Evolutionary conservation across 106 monocot species (phyloP).

Genomic region (Dendrobium catenatum): DNA sequence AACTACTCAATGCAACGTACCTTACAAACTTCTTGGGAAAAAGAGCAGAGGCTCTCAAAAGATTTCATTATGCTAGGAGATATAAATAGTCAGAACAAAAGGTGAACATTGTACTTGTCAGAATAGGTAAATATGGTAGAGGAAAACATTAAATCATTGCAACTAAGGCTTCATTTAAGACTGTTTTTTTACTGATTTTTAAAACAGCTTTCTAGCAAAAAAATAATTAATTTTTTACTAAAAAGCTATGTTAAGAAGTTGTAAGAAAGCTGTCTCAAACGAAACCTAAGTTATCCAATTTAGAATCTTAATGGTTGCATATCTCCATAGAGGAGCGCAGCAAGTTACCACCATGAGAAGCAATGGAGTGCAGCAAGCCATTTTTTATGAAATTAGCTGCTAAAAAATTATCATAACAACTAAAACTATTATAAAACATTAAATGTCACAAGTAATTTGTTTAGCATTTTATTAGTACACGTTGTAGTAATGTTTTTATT

Average conservation of each 20-base stretch:
- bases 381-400: not conserved
- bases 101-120: not conserved
- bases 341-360: not conserved
- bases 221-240: too few relatives aligned
- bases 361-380: too few relatives aligned
- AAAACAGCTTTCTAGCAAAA: too few relatives aligned
- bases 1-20: conserved; percentile 69
- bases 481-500: not conserved
- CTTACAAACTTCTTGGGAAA: conserved; percentile 58
- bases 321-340: not conserved
- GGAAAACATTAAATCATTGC: not conserved
- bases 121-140: not conserved
- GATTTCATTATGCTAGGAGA: conserved; percentile 49
- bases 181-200: too few relatives aligned
- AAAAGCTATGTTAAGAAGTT: too few relatives aligned
- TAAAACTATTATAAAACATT: not conserved
- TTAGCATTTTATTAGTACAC: not conserved
- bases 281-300: not conserved
- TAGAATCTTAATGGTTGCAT: not conserved
- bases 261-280: too few relatives aligned
- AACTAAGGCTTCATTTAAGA: not conserved
- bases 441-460: too few relatives aligned
- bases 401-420: not conserved
- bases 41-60: conserved; percentile 52
- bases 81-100: not conserved